Conservation (phyloP, 1,284 basidiomycete species). For the Puccinia horiana region DNA sequence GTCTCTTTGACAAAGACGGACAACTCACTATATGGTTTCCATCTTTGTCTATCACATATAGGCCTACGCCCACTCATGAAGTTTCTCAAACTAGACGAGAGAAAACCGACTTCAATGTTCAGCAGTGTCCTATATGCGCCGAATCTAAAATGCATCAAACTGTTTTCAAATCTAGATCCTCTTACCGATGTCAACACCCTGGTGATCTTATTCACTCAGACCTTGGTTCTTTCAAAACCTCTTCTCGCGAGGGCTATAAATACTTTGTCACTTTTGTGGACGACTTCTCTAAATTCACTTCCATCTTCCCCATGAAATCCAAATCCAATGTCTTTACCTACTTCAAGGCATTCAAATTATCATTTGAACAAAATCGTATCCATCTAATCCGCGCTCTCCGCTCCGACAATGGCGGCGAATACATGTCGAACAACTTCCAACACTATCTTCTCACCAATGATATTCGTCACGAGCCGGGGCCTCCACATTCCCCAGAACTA, state of each 20-base stretch:
- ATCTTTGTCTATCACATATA: neutral
- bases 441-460: neutral
- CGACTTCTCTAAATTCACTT: neutral
- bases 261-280: constrained; percentile 6
- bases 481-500: constrained; percentile 8
- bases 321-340: constrained; percentile 38
- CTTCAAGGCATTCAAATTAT: constrained; percentile 58
- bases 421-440: neutral
- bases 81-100: neutral
- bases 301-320: constrained; percentile 19
- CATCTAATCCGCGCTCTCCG: neutral
- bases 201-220: constrained; percentile 28
- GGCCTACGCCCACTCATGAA: neutral
- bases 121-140: constrained; percentile 3
- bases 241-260: no score
- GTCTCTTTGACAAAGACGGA: neutral
- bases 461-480: neutral
- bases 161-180: neutral
- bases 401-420: constrained; percentile 16
- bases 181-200: neutral
- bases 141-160: neutral
- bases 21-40: no score
- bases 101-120: neutral
- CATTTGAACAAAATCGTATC: constrained; percentile 53
- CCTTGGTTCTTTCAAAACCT: neutral